Evolutionary conservation across 768 basidiomycete species (phyloP), one percentile per base, ranked within the genome.

Genomic region (Termitomyces sp.): DNA sequence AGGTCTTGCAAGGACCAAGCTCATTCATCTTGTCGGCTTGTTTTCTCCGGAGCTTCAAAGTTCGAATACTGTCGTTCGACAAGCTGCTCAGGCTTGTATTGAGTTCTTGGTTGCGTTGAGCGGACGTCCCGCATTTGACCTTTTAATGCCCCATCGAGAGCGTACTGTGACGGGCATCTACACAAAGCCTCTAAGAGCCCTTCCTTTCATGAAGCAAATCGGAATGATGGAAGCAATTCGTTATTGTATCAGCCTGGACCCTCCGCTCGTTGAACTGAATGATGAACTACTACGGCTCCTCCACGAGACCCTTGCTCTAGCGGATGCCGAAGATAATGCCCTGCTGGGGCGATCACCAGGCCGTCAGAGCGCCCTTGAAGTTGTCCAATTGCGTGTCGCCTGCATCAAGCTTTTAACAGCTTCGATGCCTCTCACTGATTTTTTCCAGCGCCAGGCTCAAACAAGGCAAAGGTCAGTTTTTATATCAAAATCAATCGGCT

Each of bases 221-320:
- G 97, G 95, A 32, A 94, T 98, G 82, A 94, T 98, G 58, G 97
- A 98, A 65, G 94, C 94, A 18, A 86, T 98, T 59, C 90, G 95
- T 10, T 99, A 94, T 69, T 92, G 93, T 68, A 84, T 99, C 60
- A 89, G 84, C 57, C 76, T 98, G 35, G 83, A 91, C 28, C 95
- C 97, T 10, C 91, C 93, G 0, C 80, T 98, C 26, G 86, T 94
- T 2, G 94, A 97, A 63, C 77, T 94, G 42, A 93, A 92, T 61
- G 96, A 98, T 45, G 94, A 98, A 69, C 83, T 98, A 48, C 77
- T 94, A 50, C 87, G 96, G 16, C 81, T 98, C 9, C 75, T 98
- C 30, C 92, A 95, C 64, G 97, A 99, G 72, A 92, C 94, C 0
- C 80, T 99, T 18, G 97, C 93, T 1, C 75, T 98, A 45, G 97